These are phyloP conservation scores for Vicia villosa DNA, from an alignment of 306 rosid genomes.

Conservation along the genomic window DNA sequence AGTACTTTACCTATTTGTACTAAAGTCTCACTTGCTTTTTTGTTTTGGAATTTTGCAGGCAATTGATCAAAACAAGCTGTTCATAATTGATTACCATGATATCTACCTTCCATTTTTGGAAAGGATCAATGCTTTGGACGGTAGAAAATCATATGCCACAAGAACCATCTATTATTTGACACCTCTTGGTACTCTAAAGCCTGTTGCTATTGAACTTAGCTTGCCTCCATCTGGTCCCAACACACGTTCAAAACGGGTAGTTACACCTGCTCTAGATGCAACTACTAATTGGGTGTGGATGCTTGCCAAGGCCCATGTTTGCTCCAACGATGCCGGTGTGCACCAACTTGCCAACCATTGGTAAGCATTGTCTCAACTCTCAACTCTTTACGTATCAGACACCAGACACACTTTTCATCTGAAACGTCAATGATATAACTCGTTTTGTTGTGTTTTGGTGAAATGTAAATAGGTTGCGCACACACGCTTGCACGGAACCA, in stretches of 20 bases:
- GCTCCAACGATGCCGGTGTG: slow-evolving; percentile 90
- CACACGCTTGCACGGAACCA: slow-evolving; percentile 81
- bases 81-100: slow-evolving; percentile 82
- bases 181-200: slow-evolving; percentile 69
- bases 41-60: slow-evolving; percentile 53
- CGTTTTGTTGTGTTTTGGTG: background rate
- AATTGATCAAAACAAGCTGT: slow-evolving; percentile 65
- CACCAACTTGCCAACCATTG: slow-evolving; percentile 97
- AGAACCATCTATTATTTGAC: slow-evolving; percentile 74
- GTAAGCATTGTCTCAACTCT: slow-evolving; percentile 41
- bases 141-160: slow-evolving; percentile 89
- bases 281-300: slow-evolving; percentile 86
- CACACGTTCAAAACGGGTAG: slow-evolving; percentile 61
- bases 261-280: slow-evolving; percentile 76
- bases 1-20: background rate
- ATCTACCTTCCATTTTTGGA: slow-evolving; percentile 82
- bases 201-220: slow-evolving; percentile 93
- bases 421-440: background rate
- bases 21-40: background rate
- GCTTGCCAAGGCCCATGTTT: slow-evolving; percentile 91
- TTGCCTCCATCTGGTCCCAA: slow-evolving; percentile 65
- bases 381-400: too few species aligned
- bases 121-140: slow-evolving; percentile 79
- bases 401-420: background rate
- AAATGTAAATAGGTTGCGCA: slow-evolving; percentile 63